Conservation (phyloP, 1,284 basidiomycete species). For the Anthracocystis walkeri region DNA sequence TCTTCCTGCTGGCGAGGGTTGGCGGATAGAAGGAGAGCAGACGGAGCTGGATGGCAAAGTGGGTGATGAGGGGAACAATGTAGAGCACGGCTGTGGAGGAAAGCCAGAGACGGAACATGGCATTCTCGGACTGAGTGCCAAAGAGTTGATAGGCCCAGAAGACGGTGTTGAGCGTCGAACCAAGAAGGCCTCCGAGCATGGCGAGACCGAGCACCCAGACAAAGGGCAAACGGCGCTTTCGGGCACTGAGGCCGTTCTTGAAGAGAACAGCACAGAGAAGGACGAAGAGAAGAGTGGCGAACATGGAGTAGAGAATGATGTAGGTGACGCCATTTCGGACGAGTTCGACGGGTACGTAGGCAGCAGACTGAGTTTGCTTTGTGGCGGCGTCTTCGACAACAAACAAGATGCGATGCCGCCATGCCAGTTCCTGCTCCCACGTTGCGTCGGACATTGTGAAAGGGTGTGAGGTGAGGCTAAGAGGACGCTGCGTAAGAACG, state of each 20-base stretch:
- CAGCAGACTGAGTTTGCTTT: conserved; percentile 11
- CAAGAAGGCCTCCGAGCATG: conserved; percentile 52
- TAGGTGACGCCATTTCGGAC: conserved; percentile 54
- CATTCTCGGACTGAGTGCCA: conserved; percentile 27
- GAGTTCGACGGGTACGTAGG: conserved; percentile 43
- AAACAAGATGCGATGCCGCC: conserved; percentile 37
- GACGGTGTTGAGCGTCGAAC: conserved; percentile 54
- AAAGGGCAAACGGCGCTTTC: conserved; percentile 42
- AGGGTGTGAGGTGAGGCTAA: background rate
- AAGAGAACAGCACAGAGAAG: conserved; percentile 51
- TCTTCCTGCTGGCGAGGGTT: conserved; percentile 35
- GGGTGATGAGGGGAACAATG: conserved; percentile 50
- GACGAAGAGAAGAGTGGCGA: conserved; percentile 54
- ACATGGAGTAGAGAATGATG: conserved; percentile 59
- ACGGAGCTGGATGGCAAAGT: conserved; percentile 50
- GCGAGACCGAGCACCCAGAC: conserved; percentile 50
- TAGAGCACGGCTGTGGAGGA: conserved; percentile 51
- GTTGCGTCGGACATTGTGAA: conserved; percentile 23
- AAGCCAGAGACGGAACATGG: conserved; percentile 51
- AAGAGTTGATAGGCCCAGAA: conserved; percentile 55
- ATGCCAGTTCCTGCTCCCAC: conserved; percentile 13
- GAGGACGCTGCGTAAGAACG: background rate
- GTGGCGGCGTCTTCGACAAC: conserved; percentile 25
- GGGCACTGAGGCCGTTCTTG: conserved; percentile 48
- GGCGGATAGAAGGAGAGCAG: conserved; percentile 53